Base-by-base conservation (phyloP, 1,139 yeast species). In the Hemisphaericaspora subhashii region DNA sequence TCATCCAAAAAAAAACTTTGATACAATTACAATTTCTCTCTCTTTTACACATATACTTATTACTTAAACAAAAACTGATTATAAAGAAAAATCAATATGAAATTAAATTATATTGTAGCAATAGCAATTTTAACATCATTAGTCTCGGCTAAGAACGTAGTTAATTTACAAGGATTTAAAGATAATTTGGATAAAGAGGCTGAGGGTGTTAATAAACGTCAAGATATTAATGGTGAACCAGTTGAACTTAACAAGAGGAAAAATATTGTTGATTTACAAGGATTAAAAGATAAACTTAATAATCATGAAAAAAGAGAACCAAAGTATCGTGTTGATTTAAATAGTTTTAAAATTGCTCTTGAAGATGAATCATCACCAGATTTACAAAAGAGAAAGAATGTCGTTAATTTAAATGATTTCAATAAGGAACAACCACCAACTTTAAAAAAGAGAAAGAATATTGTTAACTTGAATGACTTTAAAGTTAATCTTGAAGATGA, bases 211-310 rank as follows among this genome's bases (percentile, higher is more conserved):
- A 42, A 38, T 3, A 52, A 53, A 27, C 46, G 54, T 31, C 55
- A 53, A 7, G 54, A 41, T 30, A 39, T 28, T 5, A 35, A 43
- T 27, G 35, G 3, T 9, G 7, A 14, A 11, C 22, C 7, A 9
- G 28, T 36, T 12, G 41, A 40, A 5, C 55, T 55, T 30, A 47
- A 58, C 27, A 57, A 54, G 10, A 55, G 57, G 8, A 60, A 60
- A 38, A 54, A 60, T 37, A 47, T 52, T 21, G 41, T 50, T 24
- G 14, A 36, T 24, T 38, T 41, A 26, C 36, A 33, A 15, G 37
- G 11, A 10, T 42, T 42, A 18, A 35, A 37, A 30, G 30, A 14
- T n/a, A 33, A 26, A 13, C n/a, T 36, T 26, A 26, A 26, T 15
- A 7, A 3, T 5, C 6, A 18, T n/a, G 30, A 20, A 14, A 37